phyloP scores from a whole-genome alignment of 139 green algal species.

The Mychonastes homosphaera region DNA sequence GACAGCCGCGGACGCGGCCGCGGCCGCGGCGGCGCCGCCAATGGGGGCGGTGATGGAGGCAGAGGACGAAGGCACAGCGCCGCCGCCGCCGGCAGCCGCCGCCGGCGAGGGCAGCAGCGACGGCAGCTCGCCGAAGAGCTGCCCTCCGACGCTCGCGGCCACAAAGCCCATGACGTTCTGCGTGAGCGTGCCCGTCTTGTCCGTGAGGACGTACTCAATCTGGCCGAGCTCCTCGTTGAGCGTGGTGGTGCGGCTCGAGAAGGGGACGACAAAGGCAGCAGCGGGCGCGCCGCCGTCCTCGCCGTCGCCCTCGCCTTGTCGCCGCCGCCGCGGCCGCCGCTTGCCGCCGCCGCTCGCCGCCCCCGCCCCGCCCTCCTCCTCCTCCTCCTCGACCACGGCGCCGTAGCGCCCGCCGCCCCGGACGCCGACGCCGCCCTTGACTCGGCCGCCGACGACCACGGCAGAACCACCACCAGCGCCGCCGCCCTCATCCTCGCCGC shows the following conservation, averaged over 20 bases:
- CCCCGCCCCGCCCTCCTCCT: no score
- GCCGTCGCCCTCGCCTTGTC: no score
- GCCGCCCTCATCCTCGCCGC: no score
- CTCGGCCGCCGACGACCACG: no score
- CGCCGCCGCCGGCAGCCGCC: slow-evolving; percentile 1
- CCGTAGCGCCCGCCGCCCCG: no score
- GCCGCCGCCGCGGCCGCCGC: no score
- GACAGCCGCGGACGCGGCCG: not conserved
- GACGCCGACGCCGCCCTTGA: no score
- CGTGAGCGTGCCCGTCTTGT: slow-evolving; percentile 82
- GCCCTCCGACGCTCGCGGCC: slow-evolving; percentile 34
- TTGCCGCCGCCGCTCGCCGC: no score
- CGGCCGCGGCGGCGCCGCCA: not conserved
- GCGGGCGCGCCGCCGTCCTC: no score
- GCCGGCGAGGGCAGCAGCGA: slow-evolving; percentile 4
- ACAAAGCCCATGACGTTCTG: slow-evolving; percentile 64
- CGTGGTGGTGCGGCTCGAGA: slow-evolving; percentile 55
- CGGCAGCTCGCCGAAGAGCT: slow-evolving; percentile 32
- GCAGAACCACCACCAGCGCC: no score
- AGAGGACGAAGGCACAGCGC: not conserved
- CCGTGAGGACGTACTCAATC: slow-evolving; percentile 81
- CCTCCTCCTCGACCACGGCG: no score
- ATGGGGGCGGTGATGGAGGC: not conserved
- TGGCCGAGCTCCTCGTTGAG: slow-evolving; percentile 68
- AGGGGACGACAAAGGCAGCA: no score